Evolutionary conservation across 441 rosid genomes (phyloP).

Genomic region (Gossypium schwendimanii): DNA sequence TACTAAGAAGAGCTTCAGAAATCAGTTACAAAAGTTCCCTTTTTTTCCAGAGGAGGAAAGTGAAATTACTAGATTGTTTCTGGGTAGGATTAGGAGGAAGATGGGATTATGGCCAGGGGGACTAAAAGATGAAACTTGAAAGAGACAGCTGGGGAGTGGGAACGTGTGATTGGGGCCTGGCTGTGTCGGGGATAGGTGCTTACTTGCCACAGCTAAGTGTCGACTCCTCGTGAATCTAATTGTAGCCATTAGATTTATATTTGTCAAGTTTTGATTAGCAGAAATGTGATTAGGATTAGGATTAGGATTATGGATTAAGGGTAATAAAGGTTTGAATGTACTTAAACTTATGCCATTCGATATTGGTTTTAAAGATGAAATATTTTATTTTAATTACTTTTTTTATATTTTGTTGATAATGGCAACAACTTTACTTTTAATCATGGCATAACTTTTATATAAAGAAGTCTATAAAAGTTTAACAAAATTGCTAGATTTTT

Average conservation of each 20-base stretch:
- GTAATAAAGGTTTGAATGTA: not conserved
- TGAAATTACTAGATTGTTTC: not conserved
- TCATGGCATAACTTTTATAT: not conserved
- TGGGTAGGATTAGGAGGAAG: not conserved
- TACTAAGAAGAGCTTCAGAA: not conserved
- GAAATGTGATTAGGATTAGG: not conserved
- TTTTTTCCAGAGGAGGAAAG: not conserved
- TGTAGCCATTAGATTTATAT: not conserved
- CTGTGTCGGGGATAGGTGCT: not conserved
- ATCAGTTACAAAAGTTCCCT: not conserved
- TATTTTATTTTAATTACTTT: not conserved
- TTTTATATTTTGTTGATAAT: not conserved
- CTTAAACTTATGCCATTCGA: not conserved
- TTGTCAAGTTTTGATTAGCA: not conserved
- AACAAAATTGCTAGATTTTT: too few relatives aligned
- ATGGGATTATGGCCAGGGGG: not conserved
- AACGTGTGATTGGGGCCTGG: not conserved
- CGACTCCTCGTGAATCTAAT: not conserved
- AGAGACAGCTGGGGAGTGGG: not conserved
- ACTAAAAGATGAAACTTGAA: not conserved
- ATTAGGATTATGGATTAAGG: not conserved
- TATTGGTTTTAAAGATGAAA: not conserved
- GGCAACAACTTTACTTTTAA: not conserved
- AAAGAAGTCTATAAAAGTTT: too few relatives aligned
- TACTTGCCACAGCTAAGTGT: not conserved